phyloP scores from a whole-genome alignment of 257 asterid species.

The Galeopsis tetrahit region DNA sequence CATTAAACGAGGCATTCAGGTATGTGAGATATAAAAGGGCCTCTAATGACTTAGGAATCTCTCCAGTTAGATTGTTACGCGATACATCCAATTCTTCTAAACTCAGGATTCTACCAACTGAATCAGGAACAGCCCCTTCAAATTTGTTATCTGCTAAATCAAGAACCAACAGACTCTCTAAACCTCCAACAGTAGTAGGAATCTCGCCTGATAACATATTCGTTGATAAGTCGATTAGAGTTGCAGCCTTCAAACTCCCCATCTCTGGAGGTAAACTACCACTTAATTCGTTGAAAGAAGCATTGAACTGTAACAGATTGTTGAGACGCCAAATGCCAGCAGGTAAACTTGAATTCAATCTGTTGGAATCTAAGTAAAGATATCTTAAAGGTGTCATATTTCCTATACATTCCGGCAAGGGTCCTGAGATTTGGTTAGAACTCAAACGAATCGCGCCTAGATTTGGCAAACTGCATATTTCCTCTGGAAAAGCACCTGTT shows the following conservation, averaged over 20 bases:
- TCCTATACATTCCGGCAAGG: constrained; percentile 25
- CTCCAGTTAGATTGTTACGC: constrained; percentile 30
- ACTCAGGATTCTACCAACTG: constrained; percentile 21
- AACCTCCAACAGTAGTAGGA: constrained; percentile 15
- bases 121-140: constrained; percentile 26
- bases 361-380: constrained; percentile 27
- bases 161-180: background rate
- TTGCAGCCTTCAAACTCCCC: constrained; percentile 18
- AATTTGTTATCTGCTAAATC: constrained; percentile 14
- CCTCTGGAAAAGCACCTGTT: constrained; percentile 8
- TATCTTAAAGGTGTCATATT: constrained; percentile 1
- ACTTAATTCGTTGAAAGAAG: constrained; percentile 15
- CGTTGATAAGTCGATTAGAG: constrained; percentile 17
- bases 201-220: constrained; percentile 22
- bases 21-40: constrained; percentile 22
- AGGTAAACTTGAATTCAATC: constrained; percentile 29
- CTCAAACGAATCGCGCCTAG: constrained; percentile 19
- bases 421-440: background rate
- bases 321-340: constrained; percentile 27
- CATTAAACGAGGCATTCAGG: constrained; percentile 24
- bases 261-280: constrained; percentile 25
- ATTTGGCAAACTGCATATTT: constrained; percentile 16
- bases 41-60: constrained; percentile 29
- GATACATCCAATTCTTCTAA: constrained; percentile 30
- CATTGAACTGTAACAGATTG: constrained; percentile 13